Conservation (phyloP, 345 rosid genomes). For the Brassica napus region DNA sequence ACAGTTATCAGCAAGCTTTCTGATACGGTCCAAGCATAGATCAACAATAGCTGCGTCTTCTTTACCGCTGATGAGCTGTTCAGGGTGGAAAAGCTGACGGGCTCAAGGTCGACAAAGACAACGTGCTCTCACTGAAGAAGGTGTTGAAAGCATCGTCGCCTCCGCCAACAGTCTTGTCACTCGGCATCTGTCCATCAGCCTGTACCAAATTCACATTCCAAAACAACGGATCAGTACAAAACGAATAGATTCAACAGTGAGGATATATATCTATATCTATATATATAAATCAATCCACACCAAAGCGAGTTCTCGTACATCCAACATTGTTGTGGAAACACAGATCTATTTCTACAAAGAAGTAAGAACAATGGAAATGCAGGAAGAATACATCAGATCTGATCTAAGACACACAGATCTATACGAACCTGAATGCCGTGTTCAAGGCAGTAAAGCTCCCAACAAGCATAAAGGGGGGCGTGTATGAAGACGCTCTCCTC, state of each 20-base stretch:
- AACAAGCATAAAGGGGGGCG: slow-evolving; percentile 52
- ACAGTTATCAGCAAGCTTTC: neutral
- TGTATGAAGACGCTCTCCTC: slow-evolving; percentile 67
- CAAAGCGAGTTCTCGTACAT: no score
- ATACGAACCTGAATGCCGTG: slow-evolving; percentile 65
- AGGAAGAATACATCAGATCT: neutral
- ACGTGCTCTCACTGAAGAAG: slow-evolving; percentile 81
- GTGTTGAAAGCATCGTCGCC: slow-evolving; percentile 83
- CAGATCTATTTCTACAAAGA: neutral
- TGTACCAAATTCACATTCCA: slow-evolving; percentile 21
- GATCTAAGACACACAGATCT: neutral
- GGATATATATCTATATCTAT: no score
- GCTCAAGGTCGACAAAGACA: slow-evolving; percentile 80
- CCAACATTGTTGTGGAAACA: no score
- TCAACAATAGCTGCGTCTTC: slow-evolving; percentile 85
- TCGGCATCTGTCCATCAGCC: slow-evolving; percentile 85
- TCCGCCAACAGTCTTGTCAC: slow-evolving; percentile 74
- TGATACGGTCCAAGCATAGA: slow-evolving; percentile 15
- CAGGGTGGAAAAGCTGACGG: slow-evolving; percentile 30
- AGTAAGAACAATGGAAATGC: neutral
- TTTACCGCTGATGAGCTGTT: slow-evolving; percentile 73
- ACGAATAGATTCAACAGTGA: neutral
- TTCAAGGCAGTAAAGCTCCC: slow-evolving; percentile 70
- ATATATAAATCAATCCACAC: neutral
- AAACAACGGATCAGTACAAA: slow-evolving; percentile 2